These are phyloP conservation scores for Nakataea oryzae DNA, from an alignment of 2,329 filamentous ascomycete genomes.

Conservation along the genomic window DNA sequence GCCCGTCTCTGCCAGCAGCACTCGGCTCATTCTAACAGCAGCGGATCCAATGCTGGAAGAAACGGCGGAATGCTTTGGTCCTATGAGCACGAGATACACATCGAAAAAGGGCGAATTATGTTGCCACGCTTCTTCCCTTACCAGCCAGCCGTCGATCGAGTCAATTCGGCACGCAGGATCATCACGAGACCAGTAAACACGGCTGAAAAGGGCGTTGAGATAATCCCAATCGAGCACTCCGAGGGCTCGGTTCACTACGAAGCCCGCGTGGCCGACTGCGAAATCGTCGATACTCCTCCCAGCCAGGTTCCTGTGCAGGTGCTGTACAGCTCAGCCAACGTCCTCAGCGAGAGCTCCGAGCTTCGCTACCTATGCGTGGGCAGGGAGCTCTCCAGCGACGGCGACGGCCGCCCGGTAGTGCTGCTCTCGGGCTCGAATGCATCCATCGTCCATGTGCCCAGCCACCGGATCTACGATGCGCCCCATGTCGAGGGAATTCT, in stretches of 20 bases:
- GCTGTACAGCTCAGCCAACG: slow-evolving; percentile 23
- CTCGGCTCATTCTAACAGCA: not conserved
- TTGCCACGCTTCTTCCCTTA: slow-evolving; percentile 29
- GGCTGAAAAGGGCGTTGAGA: slow-evolving; percentile 17
- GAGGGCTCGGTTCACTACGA: not conserved
- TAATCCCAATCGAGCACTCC: slow-evolving; percentile 10
- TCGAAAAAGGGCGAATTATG: slow-evolving; percentile 19
- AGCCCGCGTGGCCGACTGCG: not conserved
- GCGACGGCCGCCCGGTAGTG: slow-evolving; percentile 10
- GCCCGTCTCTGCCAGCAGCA: slow-evolving; percentile 9
- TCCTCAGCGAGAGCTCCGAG: slow-evolving; percentile 14
- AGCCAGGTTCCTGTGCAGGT: slow-evolving; percentile 15
- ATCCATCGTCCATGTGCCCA: slow-evolving; percentile 19
- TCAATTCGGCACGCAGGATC: slow-evolving; percentile 25
- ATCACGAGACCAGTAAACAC: slow-evolving; percentile 22
- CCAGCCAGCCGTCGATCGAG: slow-evolving; percentile 23
- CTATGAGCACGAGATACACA: slow-evolving; percentile 26
- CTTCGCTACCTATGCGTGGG: slow-evolving; percentile 22
- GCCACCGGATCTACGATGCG: slow-evolving; percentile 5
- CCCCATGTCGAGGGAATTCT: not conserved
- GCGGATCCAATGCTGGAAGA: not conserved
- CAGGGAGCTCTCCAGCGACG: slow-evolving; percentile 12
- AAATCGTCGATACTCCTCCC: not conserved
- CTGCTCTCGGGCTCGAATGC: slow-evolving; percentile 20
- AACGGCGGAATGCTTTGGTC: slow-evolving; percentile 14